Percentiles rank a stretch among this genome's conserved stretches.
phyloP scores from a whole-genome alignment of 768 basidiomycete species.

The Auricularia sp. region DNA sequence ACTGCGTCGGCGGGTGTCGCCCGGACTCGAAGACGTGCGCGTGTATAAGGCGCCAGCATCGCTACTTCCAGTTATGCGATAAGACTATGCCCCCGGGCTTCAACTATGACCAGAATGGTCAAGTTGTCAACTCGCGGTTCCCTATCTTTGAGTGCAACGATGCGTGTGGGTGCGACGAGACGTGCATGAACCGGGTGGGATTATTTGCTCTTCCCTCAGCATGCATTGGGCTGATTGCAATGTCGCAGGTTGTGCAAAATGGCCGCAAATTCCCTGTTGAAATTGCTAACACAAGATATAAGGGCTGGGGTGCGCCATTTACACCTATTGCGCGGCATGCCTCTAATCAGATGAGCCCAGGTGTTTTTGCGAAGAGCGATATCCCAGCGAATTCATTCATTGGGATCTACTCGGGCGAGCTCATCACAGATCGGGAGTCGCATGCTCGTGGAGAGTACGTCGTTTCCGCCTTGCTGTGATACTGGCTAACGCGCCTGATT shows the following conservation, averaged over 20 bases:
- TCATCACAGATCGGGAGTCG: conserved; percentile 57
- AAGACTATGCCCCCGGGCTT: conserved; percentile 36
- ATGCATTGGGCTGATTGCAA: background rate
- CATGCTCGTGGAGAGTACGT: conserved; percentile 59
- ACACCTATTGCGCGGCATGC: background rate
- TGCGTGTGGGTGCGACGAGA: conserved; percentile 67
- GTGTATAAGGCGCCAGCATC: conserved; percentile 51
- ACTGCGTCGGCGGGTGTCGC: conserved; percentile 65
- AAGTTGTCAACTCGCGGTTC: conserved; percentile 30
- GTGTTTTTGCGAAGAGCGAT: conserved; percentile 58
- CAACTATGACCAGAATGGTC: conserved; percentile 54
- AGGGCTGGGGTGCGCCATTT: conserved; percentile 69
- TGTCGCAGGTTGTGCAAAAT: conserved; percentile 64
- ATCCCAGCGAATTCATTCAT: conserved; percentile 64
- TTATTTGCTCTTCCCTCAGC: background rate
- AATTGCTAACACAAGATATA: conserved; percentile 59
- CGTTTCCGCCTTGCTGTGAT: background rate
- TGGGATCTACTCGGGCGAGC: conserved; percentile 79
- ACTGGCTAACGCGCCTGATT: conserved; percentile 25
- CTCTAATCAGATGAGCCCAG: conserved; percentile 25
- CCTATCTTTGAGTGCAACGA: conserved; percentile 85
- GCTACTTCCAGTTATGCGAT: conserved; percentile 26
- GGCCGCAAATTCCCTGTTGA: conserved; percentile 55
- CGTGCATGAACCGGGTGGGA: conserved; percentile 72
- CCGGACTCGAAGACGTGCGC: conserved; percentile 63